Evolutionary conservation across 208 protist genomes (phyloP), one percentile per base, ranked within the genome.

Genomic region (Lotmaria passim): DNA sequence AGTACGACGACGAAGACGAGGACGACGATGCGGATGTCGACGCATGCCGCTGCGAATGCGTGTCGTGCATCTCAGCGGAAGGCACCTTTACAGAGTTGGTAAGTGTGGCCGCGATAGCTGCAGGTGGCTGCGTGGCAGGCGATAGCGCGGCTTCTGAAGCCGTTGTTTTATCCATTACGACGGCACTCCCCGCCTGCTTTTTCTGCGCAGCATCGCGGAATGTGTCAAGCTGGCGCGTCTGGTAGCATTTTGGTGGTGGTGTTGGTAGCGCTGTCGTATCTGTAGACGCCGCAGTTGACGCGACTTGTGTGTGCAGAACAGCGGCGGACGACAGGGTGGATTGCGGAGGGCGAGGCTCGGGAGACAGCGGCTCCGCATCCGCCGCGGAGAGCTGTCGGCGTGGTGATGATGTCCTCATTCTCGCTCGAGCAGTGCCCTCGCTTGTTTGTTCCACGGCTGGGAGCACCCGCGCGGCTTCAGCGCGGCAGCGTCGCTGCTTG

Each of bases 281-380:
- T 23, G 36, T 15, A 14, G 36, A 14, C 7, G 56, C 46, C 3
- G 23, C 21, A 8, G 33, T n/a, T 2, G 56, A 47, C 1, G 56
- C 12, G 3, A 33, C 38, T 6, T 26, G 38, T 33, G 36, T 4
- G 23, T 46, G 56, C 8, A 23, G 12, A 46, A 15, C 34, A 33
- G 56, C 38, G 14, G 56, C 7, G 3, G 8, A 6, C 17, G 53
- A 58, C 31, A 58, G 33, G 0, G 14, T 15, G 26, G 33, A 14
- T 11, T 30, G 53, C 8, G 53, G 56, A 48, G 56, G 56, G 7
- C 38, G 56, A 19, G 56, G 56, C 56, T 61, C 56, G 8, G 56
- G 56, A 1, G 56, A 61, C 7, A 21, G 38, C 34, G 56, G 56
- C 19, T 21, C 38, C 38, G 24, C 56, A 21, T 44, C 38, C 23